Conservation (phyloP, 805 yeast genomes). For the Yarrowia sp. region DNA sequence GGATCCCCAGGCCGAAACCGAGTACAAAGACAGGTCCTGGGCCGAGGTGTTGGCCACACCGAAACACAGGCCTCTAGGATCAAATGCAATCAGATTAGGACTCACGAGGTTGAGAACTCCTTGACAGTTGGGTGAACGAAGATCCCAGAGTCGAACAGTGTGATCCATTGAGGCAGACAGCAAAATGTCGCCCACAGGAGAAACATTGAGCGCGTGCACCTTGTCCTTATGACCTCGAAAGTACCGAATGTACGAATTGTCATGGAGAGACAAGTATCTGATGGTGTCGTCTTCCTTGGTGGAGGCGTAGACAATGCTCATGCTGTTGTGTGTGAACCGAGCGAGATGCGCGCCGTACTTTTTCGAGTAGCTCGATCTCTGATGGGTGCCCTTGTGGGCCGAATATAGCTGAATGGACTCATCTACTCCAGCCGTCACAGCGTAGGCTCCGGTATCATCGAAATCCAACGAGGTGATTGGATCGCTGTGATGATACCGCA, state of each 20-base stretch:
- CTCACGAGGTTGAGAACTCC: slow-evolving; percentile 65
- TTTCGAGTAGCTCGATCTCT: slow-evolving; percentile 70
- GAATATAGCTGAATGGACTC: slow-evolving; percentile 87
- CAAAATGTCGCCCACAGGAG: slow-evolving; percentile 70
- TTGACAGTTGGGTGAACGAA: slow-evolving; percentile 67
- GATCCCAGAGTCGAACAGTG: slow-evolving; percentile 88
- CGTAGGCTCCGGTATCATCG: slow-evolving; percentile 81
- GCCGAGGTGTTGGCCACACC: slow-evolving; percentile 58
- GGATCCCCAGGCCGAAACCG: slow-evolving; percentile 62
- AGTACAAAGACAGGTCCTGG: slow-evolving; percentile 61
- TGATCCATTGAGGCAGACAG: slow-evolving; percentile 76
- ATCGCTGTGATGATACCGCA: slow-evolving; percentile 30
- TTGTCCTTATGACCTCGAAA: slow-evolving; percentile 85
- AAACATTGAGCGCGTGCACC: slow-evolving; percentile 74
- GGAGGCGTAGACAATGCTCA: slow-evolving; percentile 80
- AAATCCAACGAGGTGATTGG: slow-evolving; percentile 59
- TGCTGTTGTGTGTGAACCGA: slow-evolving; percentile 75
- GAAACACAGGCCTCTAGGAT: slow-evolving; percentile 83
- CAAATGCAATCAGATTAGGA: slow-evolving; percentile 70
- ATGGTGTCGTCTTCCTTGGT: slow-evolving; percentile 73
- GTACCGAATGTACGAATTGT: slow-evolving; percentile 81
- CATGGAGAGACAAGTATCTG: slow-evolving; percentile 75
- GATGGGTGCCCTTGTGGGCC: slow-evolving; percentile 63
- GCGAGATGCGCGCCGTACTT: slow-evolving; percentile 94
- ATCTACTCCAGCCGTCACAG: slow-evolving; percentile 81